Evolutionary conservation across 345 rosid genomes (phyloP).

Genomic region (Luvunga scandens): DNA sequence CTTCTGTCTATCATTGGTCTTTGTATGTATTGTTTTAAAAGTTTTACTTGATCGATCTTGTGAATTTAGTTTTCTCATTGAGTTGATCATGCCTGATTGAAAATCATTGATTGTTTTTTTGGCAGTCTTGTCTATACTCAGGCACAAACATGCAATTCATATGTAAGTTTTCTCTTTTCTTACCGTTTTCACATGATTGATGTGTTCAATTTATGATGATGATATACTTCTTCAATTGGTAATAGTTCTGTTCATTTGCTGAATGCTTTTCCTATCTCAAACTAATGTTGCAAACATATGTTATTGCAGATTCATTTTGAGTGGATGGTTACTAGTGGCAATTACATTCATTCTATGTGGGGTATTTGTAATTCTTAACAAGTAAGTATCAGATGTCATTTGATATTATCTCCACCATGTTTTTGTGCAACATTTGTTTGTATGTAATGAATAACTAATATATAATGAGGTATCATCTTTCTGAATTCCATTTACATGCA

Average conservation of each 20-base stretch:
- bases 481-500: background rate
- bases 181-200: background rate
- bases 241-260: background rate
- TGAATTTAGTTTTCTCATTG: slow-evolving; percentile 16
- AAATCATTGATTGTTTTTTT: slow-evolving; percentile 6
- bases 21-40: slow-evolving; percentile 48
- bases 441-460: background rate
- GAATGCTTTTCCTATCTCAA: background rate
- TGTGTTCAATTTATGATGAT: background rate
- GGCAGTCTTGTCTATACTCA: slow-evolving; percentile 69
- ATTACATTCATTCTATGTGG: slow-evolving; percentile 85
- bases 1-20: slow-evolving; percentile 78
- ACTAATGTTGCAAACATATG: slow-evolving; percentile 9
- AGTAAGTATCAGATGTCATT: slow-evolving; percentile 42
- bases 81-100: slow-evolving; percentile 11
- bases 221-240: background rate
- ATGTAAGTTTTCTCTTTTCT: slow-evolving; percentile 46
- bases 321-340: slow-evolving; percentile 92
- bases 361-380: slow-evolving; percentile 73
- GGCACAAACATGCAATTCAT: slow-evolving; percentile 70
- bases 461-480: background rate
- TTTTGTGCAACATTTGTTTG: slow-evolving; percentile 14
- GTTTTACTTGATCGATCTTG: background rate
- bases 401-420: background rate
- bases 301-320: slow-evolving; percentile 63